Evolutionary conservation across 352 stramenopile genomes (phyloP).

Genomic region (Phytopythium montanum): DNA sequence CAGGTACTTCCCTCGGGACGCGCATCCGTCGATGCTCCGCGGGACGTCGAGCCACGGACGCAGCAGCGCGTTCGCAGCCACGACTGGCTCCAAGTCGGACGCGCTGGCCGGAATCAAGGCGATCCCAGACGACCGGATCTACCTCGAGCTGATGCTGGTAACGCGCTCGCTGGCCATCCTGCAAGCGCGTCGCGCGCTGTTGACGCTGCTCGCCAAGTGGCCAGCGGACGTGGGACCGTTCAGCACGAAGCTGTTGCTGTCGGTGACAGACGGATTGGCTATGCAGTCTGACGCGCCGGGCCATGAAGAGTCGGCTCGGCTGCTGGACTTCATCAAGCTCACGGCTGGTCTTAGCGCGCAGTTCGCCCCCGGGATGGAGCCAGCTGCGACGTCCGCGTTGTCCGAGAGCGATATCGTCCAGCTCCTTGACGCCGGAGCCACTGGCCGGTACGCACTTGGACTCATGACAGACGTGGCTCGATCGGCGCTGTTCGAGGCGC

Average conservation of each 20-base stretch:
- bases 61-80: slow-evolving; percentile 34
- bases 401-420: slow-evolving; percentile 42
- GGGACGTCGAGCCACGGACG: slow-evolving; percentile 42
- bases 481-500: slow-evolving; percentile 38
- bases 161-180: slow-evolving; percentile 80
- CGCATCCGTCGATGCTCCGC: slow-evolving; percentile 70
- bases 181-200: slow-evolving; percentile 65
- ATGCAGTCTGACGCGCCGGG: slow-evolving; percentile 1
- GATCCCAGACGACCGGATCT: slow-evolving; percentile 75
- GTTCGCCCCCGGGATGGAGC: slow-evolving; percentile 23
- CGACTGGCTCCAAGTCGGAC: slow-evolving; percentile 51
- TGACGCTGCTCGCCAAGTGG: slow-evolving; percentile 81
- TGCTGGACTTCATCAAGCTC: slow-evolving; percentile 86
- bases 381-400: slow-evolving; percentile 21
- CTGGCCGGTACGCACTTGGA: slow-evolving; percentile 45
- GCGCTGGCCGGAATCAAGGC: slow-evolving; percentile 71
- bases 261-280: slow-evolving; percentile 5
- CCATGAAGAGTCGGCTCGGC: slow-evolving; percentile 37
- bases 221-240: slow-evolving; percentile 59
- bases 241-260: slow-evolving; percentile 44
- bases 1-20: slow-evolving; percentile 75
- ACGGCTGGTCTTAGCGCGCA: slow-evolving; percentile 66
- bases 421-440: slow-evolving; percentile 52
- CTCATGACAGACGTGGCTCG: slow-evolving; percentile 46
- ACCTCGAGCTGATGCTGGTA: slow-evolving; percentile 70